Conservation (phyloP, 129 eudicot genomes). For the Tanacetum coccineum region DNA sequence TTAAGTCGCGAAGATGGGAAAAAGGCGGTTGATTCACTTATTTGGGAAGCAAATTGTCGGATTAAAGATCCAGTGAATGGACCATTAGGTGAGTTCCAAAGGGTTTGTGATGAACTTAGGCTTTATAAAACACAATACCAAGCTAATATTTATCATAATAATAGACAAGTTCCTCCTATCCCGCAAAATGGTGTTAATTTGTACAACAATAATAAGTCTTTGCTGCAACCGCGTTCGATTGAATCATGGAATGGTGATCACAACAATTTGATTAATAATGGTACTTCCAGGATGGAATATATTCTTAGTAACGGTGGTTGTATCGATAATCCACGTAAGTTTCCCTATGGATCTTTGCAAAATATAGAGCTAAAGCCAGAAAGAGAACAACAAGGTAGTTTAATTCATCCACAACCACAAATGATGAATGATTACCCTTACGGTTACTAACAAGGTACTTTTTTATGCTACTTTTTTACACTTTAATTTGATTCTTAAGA, state of each 20-base stretch:
- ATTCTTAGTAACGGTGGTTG: slow-evolving; percentile 26
- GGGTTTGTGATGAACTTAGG: slow-evolving; percentile 60
- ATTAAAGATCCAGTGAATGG: slow-evolving; percentile 76
- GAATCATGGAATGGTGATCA: slow-evolving; percentile 42
- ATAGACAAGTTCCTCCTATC: slow-evolving; percentile 30
- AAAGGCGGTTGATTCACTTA: slow-evolving; percentile 61
- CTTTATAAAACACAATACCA: slow-evolving; percentile 46
- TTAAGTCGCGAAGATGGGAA: slow-evolving; percentile 49
- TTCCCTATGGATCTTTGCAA: slow-evolving; percentile 42
- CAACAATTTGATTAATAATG: slow-evolving; percentile 24
- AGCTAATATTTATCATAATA: slow-evolving; percentile 29
- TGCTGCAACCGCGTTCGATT: slow-evolving; percentile 29
- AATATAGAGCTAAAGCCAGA: slow-evolving; percentile 40
- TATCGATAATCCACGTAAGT: slow-evolving; percentile 34
- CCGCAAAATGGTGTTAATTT: slow-evolving; percentile 28
- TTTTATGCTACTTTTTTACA: background rate
- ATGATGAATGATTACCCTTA: slow-evolving; percentile 43
- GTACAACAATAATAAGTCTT: slow-evolving; percentile 23
- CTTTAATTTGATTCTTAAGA: background rate
- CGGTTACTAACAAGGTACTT: slow-evolving; percentile 36
- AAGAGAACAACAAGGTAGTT: slow-evolving; percentile 41
- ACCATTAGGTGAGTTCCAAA: slow-evolving; percentile 64
- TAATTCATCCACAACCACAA: slow-evolving; percentile 53
- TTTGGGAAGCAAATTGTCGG: slow-evolving; percentile 83
- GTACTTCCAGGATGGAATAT: slow-evolving; percentile 24